These are phyloP conservation scores for Coemansia sp. DNA, from an alignment of 192 early-diverging fungal species.

Conservation along the genomic window DNA sequence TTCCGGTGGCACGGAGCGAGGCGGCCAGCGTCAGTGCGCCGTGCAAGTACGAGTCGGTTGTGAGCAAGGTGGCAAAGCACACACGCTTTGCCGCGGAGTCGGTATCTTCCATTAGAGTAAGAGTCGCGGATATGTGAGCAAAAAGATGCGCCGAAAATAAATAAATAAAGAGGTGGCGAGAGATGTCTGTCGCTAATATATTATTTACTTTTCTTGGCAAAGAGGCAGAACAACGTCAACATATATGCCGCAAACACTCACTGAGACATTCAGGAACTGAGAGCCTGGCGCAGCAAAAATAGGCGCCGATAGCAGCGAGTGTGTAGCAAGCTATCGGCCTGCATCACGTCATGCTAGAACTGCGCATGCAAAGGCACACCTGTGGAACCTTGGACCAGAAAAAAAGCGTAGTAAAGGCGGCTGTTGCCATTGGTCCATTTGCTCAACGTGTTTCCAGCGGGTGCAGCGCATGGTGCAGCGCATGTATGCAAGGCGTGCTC, in stretches of 20 bases:
- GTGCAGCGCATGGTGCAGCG: background rate
- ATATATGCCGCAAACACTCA: background rate
- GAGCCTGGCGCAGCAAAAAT: conserved; percentile 7
- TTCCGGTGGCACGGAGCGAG: conserved; percentile 63
- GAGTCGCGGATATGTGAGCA: background rate
- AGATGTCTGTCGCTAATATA: background rate
- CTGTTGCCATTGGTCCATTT: background rate
- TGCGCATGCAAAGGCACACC: conserved; percentile 2
- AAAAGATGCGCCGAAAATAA: background rate
- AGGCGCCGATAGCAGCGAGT: background rate
- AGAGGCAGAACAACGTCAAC: background rate
- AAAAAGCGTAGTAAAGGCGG: background rate
- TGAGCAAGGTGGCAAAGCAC: conserved; percentile 73
- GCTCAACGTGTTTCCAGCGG: background rate
- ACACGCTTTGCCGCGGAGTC: conserved; percentile 3
- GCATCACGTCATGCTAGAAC: conserved; percentile 15
- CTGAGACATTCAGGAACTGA: background rate
- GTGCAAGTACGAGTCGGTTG: conserved; percentile 77
- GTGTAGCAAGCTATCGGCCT: background rate
- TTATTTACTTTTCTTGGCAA: background rate
- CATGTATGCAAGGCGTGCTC: conserved; percentile 1
- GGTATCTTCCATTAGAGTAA: background rate
- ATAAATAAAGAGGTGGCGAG: background rate
- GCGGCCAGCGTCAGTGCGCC: conserved; percentile 80
- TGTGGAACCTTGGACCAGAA: background rate